Percentiles rank a stretch among this genome's conserved stretches.
phyloP scores from a whole-genome alignment of 2,329 filamentous ascomycete genomes.

The Helotiales sp. region DNA sequence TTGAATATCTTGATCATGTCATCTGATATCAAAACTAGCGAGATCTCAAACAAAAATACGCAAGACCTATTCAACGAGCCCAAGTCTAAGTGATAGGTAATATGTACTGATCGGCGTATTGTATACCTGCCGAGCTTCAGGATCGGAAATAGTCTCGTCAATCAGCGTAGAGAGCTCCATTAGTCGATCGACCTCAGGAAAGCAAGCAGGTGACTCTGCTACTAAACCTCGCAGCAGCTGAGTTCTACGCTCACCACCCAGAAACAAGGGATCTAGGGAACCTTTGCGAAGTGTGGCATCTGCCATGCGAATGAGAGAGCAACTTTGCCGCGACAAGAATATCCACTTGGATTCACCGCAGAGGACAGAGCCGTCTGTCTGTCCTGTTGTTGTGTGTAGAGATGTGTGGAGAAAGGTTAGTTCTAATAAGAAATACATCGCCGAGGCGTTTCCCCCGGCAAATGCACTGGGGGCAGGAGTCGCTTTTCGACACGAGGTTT shows the following conservation, averaged over 20 bases:
- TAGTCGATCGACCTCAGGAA: constrained; percentile 17
- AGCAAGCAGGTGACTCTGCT: neutral
- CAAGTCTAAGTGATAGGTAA: neutral
- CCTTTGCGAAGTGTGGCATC: constrained; percentile 30
- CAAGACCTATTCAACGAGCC: neutral
- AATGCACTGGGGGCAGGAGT: constrained; percentile 43
- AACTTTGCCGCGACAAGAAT: constrained; percentile 44
- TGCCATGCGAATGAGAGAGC: constrained; percentile 42
- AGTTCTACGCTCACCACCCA: constrained; percentile 32
- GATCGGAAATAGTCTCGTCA: constrained; percentile 28
- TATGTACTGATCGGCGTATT: constrained; percentile 11
- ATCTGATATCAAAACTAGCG: neutral
- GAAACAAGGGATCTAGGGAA: constrained; percentile 39
- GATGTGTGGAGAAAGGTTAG: constrained; percentile 46
- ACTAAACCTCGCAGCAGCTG: constrained; percentile 15
- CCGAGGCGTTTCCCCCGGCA: constrained; percentile 41
- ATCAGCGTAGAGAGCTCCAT: constrained; percentile 15
- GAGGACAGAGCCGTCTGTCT: constrained; percentile 44
- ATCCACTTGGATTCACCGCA: constrained; percentile 45
- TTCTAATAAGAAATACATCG: constrained; percentile 47
- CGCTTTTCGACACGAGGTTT: constrained; percentile 39
- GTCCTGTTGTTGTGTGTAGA: constrained; percentile 44
- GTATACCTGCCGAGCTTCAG: constrained; percentile 36
- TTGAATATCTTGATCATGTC: constrained; percentile 17
- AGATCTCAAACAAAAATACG: neutral